Evolutionary conservation across 1,284 basidiomycete species (phyloP).

Genomic region (Fomitopsis schrenkii): DNA sequence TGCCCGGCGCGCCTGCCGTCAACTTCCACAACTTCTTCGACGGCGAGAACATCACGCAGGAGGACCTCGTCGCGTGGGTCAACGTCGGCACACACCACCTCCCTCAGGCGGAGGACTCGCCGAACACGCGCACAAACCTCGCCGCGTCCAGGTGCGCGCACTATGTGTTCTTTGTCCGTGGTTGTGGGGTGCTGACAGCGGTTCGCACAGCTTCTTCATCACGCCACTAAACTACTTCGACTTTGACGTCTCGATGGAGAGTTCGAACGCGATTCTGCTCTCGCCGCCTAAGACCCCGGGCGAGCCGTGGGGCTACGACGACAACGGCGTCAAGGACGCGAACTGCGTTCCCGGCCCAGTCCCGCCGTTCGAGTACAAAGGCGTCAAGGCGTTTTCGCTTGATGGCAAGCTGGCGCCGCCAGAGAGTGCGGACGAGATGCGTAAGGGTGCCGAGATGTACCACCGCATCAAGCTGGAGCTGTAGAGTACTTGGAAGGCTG

Average conservation of each 20-base stretch:
- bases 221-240: slow-evolving; percentile 66
- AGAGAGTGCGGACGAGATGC: slow-evolving; percentile 35
- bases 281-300: slow-evolving; percentile 35
- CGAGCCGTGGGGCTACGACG: slow-evolving; percentile 40
- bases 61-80: slow-evolving; percentile 61
- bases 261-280: slow-evolving; percentile 50
- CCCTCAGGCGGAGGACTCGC: slow-evolving; percentile 56
- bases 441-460: slow-evolving; percentile 38
- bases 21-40: slow-evolving; percentile 65
- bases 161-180: background rate
- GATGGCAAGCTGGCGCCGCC: slow-evolving; percentile 32
- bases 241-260: slow-evolving; percentile 54
- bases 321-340: slow-evolving; percentile 47
- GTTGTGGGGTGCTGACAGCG: background rate
- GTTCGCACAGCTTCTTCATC: slow-evolving; percentile 44
- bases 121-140: slow-evolving; percentile 57
- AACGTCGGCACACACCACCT: slow-evolving; percentile 64
- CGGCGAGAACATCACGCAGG: slow-evolving; percentile 54
- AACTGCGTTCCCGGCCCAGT: slow-evolving; percentile 43
- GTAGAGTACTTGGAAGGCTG: background rate
- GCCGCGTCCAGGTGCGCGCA: slow-evolving; percentile 46
- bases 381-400: slow-evolving; percentile 30
- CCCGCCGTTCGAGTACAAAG: slow-evolving; percentile 40
- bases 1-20: slow-evolving; percentile 53
- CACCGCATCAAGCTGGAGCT: slow-evolving; percentile 33